Percentiles rank a stretch among this genome's conserved stretches.
phyloP scores from a whole-genome alignment of 1,284 basidiomycete species.

The Ganoderma sinense region DNA sequence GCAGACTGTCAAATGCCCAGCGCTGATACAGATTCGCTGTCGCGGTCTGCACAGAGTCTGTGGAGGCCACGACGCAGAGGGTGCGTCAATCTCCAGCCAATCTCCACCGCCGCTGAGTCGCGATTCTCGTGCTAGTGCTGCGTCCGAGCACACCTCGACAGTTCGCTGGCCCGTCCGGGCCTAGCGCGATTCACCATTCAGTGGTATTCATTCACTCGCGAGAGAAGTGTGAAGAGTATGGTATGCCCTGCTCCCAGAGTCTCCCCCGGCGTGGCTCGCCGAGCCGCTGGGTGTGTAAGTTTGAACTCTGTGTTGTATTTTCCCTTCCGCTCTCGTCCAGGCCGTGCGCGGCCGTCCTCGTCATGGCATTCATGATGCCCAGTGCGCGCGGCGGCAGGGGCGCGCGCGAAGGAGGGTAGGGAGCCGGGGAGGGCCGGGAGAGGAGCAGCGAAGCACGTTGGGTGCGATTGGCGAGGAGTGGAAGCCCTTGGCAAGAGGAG shows the following conservation, averaged over 20 bases:
- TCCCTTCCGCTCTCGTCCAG: neutral
- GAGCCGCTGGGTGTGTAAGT: slow-evolving; percentile 8
- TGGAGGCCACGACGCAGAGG: slow-evolving; percentile 7
- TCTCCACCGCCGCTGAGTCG: slow-evolving; percentile 24
- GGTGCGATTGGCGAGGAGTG: neutral
- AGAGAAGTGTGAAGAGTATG: neutral
- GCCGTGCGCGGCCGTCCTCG: neutral
- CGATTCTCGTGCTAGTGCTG: neutral
- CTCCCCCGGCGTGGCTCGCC: slow-evolving; percentile 11
- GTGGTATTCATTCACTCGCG: neutral
- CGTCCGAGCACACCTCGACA: slow-evolving; percentile 1
- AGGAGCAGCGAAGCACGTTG: neutral
- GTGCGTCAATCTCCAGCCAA: slow-evolving; percentile 28
- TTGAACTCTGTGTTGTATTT: neutral
- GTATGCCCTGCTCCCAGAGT: neutral
- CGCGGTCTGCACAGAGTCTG: slow-evolving; percentile 16
- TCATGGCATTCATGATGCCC: neutral
- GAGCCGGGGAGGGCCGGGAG: neutral
- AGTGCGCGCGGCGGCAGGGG: neutral
- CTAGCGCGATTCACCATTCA: neutral
- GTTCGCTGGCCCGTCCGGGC: slow-evolving; percentile 6
- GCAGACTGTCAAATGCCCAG: neutral
- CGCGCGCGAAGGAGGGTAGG: neutral
- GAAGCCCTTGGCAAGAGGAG: neutral
- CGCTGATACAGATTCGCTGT: slow-evolving; percentile 25